Evolutionary conservation across 2,329 filamentous ascomycete species (phyloP).

Genomic region (Zymoseptoria brevis): DNA sequence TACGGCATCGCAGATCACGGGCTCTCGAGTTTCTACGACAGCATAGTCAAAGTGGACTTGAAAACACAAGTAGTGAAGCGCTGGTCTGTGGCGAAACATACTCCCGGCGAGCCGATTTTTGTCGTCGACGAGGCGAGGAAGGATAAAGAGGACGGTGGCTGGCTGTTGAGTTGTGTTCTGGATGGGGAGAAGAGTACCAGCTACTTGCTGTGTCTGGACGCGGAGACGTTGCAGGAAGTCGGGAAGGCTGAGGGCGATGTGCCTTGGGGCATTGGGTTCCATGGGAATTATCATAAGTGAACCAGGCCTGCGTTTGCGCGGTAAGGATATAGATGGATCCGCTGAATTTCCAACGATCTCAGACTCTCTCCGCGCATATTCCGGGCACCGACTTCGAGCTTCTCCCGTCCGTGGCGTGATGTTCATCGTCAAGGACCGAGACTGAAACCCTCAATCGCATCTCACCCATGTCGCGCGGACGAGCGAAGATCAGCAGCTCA

Average conservation of each 20-base stretch:
- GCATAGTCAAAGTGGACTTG: conserved; percentile 58
- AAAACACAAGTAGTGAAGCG: conserved; percentile 43
- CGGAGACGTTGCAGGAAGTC: conserved; percentile 54
- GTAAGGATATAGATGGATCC: background rate
- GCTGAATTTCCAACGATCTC: background rate
- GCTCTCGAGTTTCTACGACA: conserved; percentile 53
- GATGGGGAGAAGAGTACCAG: conserved; percentile 53
- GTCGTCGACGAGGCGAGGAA: conserved; percentile 43
- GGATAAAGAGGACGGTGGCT: conserved; percentile 54
- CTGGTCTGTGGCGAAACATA: conserved; percentile 55
- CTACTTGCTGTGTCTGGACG: conserved; percentile 59
- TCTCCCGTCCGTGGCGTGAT: background rate
- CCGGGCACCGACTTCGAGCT: background rate
- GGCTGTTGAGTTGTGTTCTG: conserved; percentile 55
- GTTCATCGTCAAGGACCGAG: background rate
- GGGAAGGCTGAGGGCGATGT: conserved; percentile 57
- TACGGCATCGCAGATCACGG: conserved; percentile 53
- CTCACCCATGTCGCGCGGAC: background rate
- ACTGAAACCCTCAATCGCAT: no score
- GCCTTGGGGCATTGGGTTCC: conserved; percentile 54
- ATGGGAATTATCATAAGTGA: conserved; percentile 2
- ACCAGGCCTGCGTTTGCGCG: background rate
- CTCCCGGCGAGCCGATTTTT: conserved; percentile 63
- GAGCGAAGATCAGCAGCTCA: background rate
- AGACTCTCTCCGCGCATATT: background rate